These are phyloP conservation scores for Lycium barbarum DNA, from an alignment of 257 asterid species.

Conservation along the genomic window DNA sequence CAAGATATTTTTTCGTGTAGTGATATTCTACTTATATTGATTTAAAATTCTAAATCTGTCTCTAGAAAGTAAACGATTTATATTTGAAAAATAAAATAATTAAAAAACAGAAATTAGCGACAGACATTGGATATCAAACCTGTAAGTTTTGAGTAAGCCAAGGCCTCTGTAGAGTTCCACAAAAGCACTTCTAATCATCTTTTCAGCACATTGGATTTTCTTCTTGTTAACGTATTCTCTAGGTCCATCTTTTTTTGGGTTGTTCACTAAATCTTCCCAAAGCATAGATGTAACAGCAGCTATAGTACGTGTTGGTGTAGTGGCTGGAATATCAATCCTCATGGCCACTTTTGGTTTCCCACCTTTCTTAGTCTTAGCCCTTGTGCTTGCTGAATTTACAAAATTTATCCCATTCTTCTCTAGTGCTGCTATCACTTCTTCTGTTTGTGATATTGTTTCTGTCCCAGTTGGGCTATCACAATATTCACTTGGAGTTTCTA, in stretches of 20 bases:
- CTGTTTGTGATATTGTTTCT: conserved; percentile 47
- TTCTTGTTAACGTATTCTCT: conserved; percentile 64
- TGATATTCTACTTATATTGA: neutral
- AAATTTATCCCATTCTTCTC: conserved; percentile 73
- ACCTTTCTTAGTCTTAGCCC: conserved; percentile 47
- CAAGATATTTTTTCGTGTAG: neutral
- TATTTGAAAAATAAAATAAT: neutral
- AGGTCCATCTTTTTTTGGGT: conserved; percentile 63
- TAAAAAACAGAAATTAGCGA: neutral
- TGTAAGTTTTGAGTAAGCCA: conserved; percentile 80
- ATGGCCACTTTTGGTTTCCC: conserved; percentile 68
- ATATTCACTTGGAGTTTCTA: conserved; percentile 65
- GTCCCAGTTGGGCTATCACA: conserved; percentile 46
- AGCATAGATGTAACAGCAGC: conserved; percentile 80
- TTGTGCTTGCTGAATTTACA: conserved; percentile 53
- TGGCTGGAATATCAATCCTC: conserved; percentile 86
- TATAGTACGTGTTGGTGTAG: conserved; percentile 79
- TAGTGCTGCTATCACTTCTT: conserved; percentile 64
- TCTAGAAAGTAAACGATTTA: neutral
- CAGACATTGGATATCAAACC: conserved; percentile 39
- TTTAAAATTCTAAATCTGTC: neutral
- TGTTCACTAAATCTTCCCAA: conserved; percentile 80
- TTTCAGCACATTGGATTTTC: conserved; percentile 87
- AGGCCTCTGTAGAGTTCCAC: conserved; percentile 93
- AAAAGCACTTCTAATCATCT: conserved; percentile 93